Evolutionary conservation across 306 rosid species (phyloP), one percentile per base, ranked within the genome.

Genomic region (Cicer arietinum): DNA sequence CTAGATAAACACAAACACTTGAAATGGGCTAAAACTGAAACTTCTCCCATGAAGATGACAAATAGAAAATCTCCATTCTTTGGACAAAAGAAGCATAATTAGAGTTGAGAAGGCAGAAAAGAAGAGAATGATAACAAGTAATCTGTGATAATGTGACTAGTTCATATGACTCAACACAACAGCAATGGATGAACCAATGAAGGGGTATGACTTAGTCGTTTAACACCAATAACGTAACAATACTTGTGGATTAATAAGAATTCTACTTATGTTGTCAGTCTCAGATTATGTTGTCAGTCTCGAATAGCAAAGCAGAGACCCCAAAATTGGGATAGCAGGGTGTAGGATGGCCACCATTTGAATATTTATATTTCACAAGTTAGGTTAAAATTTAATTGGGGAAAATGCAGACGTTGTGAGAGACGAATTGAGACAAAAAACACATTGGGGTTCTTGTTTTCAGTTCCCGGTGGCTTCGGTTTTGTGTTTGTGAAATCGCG

Each of bases 21-120:
- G 56, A 74, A 73, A 71, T 48, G 61, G 9, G 53, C 77, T 14
- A 17, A 66, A 63, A 45, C 63, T 17, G 37, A 63, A 41, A 62
- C 43, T 71, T 65, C 69, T 14, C 48, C 56, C 14, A 76, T 30
- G 73, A 79, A 70, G 40, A 58, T 48, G 39, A 53, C 53, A 79
- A 69, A 48, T 10, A 48, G 10, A 75, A 16, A 79, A 47, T 16
- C 18, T 75, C 7, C 60, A 42, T 50, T 67, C 44, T 25, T 67
- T 41, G 58, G 17, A 74, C 37, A 68, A 40, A 58, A 73, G 30
- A 80, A 13, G 50, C 40, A 67, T 20, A 20, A 56, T 37, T 57
- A 14, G 50, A 67, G 56, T 17, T 40, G 52, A 73, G 40, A 80
- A 40, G 6, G 47, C 45, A 25, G 13, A 30, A 61, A 58, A 22